Evolutionary conservation across 2,329 filamentous ascomycete genomes (phyloP), one percentile per base, ranked within the genome.

Genomic region (Trichoderma atroviride): DNA sequence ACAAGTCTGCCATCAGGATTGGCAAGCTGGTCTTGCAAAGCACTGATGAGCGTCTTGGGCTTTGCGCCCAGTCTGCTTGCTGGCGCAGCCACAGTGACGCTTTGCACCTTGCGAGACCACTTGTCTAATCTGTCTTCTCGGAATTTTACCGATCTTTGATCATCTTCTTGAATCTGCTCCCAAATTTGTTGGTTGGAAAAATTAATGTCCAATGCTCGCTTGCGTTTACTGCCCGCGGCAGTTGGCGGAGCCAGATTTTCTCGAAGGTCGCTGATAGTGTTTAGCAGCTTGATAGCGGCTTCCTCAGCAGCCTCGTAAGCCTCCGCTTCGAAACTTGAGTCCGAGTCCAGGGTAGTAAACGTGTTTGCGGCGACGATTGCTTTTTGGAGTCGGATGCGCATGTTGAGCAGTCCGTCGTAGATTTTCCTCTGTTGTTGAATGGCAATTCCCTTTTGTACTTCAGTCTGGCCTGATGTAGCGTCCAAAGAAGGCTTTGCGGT

Each of bases 341-440:
- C 79, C 16, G 79, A 79, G 1, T 84, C 81, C 1, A 85, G 73
- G 0, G 82, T 77, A 19, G 85, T 79, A 52, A 96, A 84, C 0
- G 93, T 91, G 79, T 97, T 97, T 31, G 91, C 88, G 0, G 92
- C 90, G 19, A 96, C 87, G 16, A 99, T 82, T 1, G 92, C 93
- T 79, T 97, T 98, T 79, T 99, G 96, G 22, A 99, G 82, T 71
- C 95, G 92, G 76, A 99, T 97, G 24, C 96, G 90, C 16, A 94
- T 87, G 80, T 97, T 97, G 37, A 99, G 86, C 0, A 98, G 87
- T 0, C 92, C 88, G 74, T 98, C 95, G 76, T 97, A 99, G 0
- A 91, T 89, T 71, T 90, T 91, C 63, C 94, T 89, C 81, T 99
- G 96, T 69, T 89, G 85, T 75, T 94, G 95, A 47, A 99, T 92